These are phyloP conservation scores for Candida gorgasii DNA, from an alignment of 805 yeast species.

Conservation along the genomic window DNA sequence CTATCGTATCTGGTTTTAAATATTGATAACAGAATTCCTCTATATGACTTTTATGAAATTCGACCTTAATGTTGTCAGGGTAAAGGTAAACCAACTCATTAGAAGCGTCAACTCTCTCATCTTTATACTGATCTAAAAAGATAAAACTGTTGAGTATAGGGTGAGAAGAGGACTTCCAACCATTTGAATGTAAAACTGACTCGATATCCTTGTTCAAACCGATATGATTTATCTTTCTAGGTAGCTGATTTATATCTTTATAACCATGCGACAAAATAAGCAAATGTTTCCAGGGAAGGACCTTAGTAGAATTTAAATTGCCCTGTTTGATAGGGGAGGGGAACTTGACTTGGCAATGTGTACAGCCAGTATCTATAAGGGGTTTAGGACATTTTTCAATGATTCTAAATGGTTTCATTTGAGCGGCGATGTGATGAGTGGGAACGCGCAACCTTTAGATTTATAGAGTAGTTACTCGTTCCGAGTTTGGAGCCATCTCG, in stretches of 20 bases:
- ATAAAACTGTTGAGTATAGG: slow-evolving; percentile 53
- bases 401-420: slow-evolving; percentile 9
- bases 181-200: background rate
- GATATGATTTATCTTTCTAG: slow-evolving; percentile 22
- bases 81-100: slow-evolving; percentile 44
- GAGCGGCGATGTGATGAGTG: slow-evolving; percentile 1
- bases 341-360: slow-evolving; percentile 43
- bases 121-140: slow-evolving; percentile 20
- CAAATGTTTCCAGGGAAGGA: slow-evolving; percentile 56
- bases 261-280: slow-evolving; percentile 50
- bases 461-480: no score
- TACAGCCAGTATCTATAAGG: slow-evolving; percentile 58
- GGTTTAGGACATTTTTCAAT: slow-evolving; percentile 53
- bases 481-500: no score
- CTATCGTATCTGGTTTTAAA: slow-evolving; percentile 35
- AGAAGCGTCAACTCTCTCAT: slow-evolving; percentile 1
- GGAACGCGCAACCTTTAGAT: background rate
- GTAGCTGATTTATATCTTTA: slow-evolving; percentile 47
- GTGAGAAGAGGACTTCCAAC: slow-evolving; percentile 39
- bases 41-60: slow-evolving; percentile 31
- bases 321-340: slow-evolving; percentile 26
- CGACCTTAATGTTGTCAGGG: slow-evolving; percentile 54
- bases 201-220: slow-evolving; percentile 31
- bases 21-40: slow-evolving; percentile 42
- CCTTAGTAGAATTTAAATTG: slow-evolving; percentile 43